Evolutionary conservation across 2,329 filamentous ascomycete genomes (phyloP).

Genomic region (Xylaria sp.): DNA sequence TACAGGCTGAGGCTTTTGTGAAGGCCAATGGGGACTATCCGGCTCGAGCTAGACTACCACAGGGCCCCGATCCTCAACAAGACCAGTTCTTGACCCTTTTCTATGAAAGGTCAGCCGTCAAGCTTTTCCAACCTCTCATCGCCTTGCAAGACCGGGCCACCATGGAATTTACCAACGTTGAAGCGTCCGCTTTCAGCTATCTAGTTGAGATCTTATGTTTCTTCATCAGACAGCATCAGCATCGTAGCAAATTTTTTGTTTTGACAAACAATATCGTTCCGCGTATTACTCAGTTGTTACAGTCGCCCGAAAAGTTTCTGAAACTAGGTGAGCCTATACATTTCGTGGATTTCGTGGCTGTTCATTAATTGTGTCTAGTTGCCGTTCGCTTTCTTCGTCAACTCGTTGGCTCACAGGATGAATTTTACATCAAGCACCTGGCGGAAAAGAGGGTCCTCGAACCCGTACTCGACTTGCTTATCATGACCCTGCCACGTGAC

Average conservation of each 20-base stretch:
- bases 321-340: slow-evolving; percentile 75
- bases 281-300: slow-evolving; percentile 84
- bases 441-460: slow-evolving; percentile 84
- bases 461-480: slow-evolving; percentile 84
- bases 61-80: slow-evolving; percentile 75
- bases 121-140: slow-evolving; percentile 87
- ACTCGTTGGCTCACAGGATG: slow-evolving; percentile 85
- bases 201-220: slow-evolving; percentile 93
- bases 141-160: slow-evolving; percentile 78
- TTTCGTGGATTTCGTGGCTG: neutral
- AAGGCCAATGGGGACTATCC: slow-evolving; percentile 76
- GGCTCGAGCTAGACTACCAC: slow-evolving; percentile 62
- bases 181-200: slow-evolving; percentile 91
- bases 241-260: slow-evolving; percentile 89
- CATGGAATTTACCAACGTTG: slow-evolving; percentile 79
- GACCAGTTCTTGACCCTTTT: slow-evolving; percentile 88
- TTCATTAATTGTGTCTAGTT: slow-evolving; percentile 60
- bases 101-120: slow-evolving; percentile 86
- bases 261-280: slow-evolving; percentile 80
- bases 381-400: slow-evolving; percentile 94
- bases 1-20: slow-evolving; percentile 66
- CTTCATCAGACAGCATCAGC: slow-evolving; percentile 89
- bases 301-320: slow-evolving; percentile 88
- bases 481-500: slow-evolving; percentile 88
- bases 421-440: slow-evolving; percentile 89